phyloP scores from a whole-genome alignment of 805 yeast genomes.

The Starmerella riodocensis region DNA sequence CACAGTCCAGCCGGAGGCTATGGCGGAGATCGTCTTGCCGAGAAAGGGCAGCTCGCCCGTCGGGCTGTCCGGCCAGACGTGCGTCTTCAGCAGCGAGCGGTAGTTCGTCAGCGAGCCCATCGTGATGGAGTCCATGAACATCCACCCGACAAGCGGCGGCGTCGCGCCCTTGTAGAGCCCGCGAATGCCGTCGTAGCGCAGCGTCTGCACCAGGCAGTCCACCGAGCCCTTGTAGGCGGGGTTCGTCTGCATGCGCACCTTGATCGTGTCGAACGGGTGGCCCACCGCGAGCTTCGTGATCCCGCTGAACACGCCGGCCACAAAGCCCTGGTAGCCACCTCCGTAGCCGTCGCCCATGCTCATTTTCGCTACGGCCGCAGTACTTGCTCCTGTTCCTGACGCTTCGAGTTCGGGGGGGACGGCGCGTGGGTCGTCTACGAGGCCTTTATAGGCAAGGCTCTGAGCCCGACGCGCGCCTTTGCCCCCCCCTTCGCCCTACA shows the following conservation, averaged over 20 bases:
- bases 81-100: conserved; percentile 50
- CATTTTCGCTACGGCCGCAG: no score
- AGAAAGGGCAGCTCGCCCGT: conserved; percentile 45
- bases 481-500: no score
- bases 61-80: conserved; percentile 44
- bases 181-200: conserved; percentile 56
- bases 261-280: conserved; percentile 81
- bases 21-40: conserved; percentile 72
- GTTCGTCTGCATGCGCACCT: conserved; percentile 70
- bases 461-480: no score
- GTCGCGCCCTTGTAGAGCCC: conserved; percentile 86
- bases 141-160: conserved; percentile 90
- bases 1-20: conserved; percentile 73
- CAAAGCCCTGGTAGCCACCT: conserved; percentile 41
- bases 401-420: no score
- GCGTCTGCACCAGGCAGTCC: conserved; percentile 64
- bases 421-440: no score
- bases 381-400: no score
- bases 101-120: conserved; percentile 75
- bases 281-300: conserved; percentile 80
- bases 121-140: conserved; percentile 83
- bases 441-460: no score
- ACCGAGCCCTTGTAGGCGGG: conserved; percentile 68
- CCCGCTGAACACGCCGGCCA: conserved; percentile 83
- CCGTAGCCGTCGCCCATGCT: conserved; percentile 19